Evolutionary conservation across 768 basidiomycete genomes (phyloP), one percentile per base, ranked within the genome.

Genomic region (Asterophora parasitica): DNA sequence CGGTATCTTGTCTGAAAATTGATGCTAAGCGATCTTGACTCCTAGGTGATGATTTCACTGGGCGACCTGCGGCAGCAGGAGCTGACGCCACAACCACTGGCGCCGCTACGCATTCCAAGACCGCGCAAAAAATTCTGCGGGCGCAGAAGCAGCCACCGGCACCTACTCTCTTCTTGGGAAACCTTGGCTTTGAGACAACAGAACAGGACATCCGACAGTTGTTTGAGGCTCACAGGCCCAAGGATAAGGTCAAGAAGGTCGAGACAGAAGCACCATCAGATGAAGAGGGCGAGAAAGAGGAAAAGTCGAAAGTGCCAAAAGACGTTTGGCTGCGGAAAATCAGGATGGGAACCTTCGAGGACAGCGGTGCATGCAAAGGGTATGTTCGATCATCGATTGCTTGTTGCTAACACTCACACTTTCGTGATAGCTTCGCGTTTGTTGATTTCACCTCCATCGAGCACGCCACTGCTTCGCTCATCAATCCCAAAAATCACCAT

Each of bases 311-410:
- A 43, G 76, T 77, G 20, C 53, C 61, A 3, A 66, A 66, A 43
- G 76, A 78, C 38, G 61, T 64, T 17, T 82, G 81, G 82, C 77
- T 85, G 70, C 76, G 88, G 51, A 92, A 92, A 61, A 70, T 99
- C 23, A 82, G 95, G 5, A 78, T 99, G 79, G 93, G 92, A 4
- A 94, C 93, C 13, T 99, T 99, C 55, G 92, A 97, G 63, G 95
- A 99, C 65, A 88, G 82, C 41, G 96, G 95, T 7, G 67, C 80
- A 44, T 98, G 95, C 70, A 99, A 98, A 75, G 95, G 95, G 95
- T 96, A 60, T 49, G 76, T n/a, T 20, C 19, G 23, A 6, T 30
- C 19, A 27, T 42, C 26, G 32, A 10, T 4, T 41, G 10, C 17
- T 26, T 23, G 7, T 38, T 23, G 26, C 33, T 28, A 32, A 20